Conservation (phyloP, 495 filamentous ascomycete genomes). For the Penicillium alfredii region DNA sequence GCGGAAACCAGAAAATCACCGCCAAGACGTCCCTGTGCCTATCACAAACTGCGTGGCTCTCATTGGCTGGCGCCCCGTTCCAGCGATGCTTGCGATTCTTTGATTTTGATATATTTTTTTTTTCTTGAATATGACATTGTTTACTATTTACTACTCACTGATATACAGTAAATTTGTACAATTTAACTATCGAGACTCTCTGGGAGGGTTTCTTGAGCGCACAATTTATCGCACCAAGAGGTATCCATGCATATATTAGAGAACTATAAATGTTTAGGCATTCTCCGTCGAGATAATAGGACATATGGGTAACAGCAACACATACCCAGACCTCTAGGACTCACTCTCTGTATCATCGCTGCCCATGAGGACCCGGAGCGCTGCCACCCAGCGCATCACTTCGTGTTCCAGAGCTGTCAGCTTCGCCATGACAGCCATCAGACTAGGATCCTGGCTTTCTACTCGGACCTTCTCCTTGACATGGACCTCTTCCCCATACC, state of each 20-base stretch:
- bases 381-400: slow-evolving; percentile 58
- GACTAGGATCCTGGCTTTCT: slow-evolving; percentile 83
- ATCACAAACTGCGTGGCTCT: slow-evolving; percentile 24
- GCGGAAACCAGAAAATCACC: slow-evolving; percentile 26
- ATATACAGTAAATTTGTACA: too few species aligned
- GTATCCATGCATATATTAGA: too few species aligned
- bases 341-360: slow-evolving; percentile 45
- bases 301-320: too few species aligned
- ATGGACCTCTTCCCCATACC: slow-evolving; percentile 64
- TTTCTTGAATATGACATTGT: too few species aligned
- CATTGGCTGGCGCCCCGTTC: slow-evolving; percentile 25
- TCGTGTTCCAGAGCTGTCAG: slow-evolving; percentile 73
- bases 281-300: too few species aligned
- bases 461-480: slow-evolving; percentile 88
- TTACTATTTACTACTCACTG: too few species aligned
- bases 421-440: slow-evolving; percentile 85
- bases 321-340: too few species aligned
- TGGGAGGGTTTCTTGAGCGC: too few species aligned
- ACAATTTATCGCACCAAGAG: too few species aligned
- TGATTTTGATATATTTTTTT: too few species aligned
- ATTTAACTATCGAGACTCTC: too few species aligned
- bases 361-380: slow-evolving; percentile 77
- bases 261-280: too few species aligned
- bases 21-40: slow-evolving; percentile 23
- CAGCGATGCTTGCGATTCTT: slow-evolving; percentile 1